phyloP scores from a whole-genome alignment of 1,284 basidiomycete genomes.

The Thecaphora thlaspeos region DNA sequence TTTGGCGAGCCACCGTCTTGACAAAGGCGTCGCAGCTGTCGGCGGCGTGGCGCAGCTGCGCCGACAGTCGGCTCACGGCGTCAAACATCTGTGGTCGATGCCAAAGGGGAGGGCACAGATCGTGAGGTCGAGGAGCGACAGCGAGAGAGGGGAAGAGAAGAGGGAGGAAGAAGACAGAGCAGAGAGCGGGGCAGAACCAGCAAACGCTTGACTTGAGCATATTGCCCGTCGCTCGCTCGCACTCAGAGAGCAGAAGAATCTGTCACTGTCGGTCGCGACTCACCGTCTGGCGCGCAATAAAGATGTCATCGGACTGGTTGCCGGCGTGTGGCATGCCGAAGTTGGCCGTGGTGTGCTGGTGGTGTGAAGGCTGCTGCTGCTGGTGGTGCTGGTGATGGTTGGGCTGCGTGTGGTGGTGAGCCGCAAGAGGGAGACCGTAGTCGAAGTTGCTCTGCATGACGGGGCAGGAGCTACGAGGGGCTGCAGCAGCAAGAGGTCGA shows the following conservation, averaged over 20 bases:
- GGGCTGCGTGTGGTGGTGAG: conserved; percentile 5
- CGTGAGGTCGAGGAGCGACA: too few relatives aligned
- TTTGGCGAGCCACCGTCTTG: conserved; percentile 37
- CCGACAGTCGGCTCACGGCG: conserved; percentile 36
- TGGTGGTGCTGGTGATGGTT: conserved; percentile 37
- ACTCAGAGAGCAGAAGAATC: too few relatives aligned
- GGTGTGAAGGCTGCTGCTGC: conserved; percentile 23
- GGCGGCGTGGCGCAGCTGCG: conserved; percentile 38
- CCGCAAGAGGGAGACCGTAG: conserved; percentile 24
- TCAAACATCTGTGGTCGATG: conserved; percentile 47
- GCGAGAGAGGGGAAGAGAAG: too few relatives aligned
- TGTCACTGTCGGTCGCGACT: conserved; percentile 8
- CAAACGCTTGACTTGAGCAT: too few relatives aligned
- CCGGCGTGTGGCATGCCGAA: conserved; percentile 24
- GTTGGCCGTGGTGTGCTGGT: conserved; percentile 33
- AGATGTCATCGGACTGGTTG: conserved; percentile 33
- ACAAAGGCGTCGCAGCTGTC: conserved; percentile 41
- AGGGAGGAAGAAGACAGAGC: too few relatives aligned
- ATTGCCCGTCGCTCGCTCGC: too few relatives aligned
- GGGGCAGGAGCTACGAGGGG: too few relatives aligned
- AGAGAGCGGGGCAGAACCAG: too few relatives aligned
- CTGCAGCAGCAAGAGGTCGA: too few relatives aligned
- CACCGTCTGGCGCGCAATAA: conserved; percentile 33
- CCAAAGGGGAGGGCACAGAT: too few relatives aligned
- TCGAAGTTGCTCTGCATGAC: conserved; percentile 15